Evolutionary conservation across 768 basidiomycete genomes (phyloP).

Genomic region (Mycena haematopus): DNA sequence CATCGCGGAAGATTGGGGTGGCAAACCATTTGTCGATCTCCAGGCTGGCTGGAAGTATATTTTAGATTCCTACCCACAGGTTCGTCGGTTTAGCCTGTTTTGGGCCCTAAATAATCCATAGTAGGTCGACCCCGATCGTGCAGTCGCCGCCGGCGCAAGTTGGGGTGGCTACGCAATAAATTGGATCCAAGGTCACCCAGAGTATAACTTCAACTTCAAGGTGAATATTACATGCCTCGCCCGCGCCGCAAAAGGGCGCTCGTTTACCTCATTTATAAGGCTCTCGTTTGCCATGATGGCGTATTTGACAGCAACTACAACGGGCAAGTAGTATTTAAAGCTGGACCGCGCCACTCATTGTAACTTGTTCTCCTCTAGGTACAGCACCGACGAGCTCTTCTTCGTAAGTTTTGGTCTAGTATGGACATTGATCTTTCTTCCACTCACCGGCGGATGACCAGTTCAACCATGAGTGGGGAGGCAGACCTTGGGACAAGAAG

Average conservation of each 20-base stretch:
- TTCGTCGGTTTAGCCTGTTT: constrained; percentile 31
- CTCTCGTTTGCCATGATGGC: constrained; percentile 91
- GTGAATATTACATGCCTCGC: constrained; percentile 29
- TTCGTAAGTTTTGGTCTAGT: constrained; percentile 61
- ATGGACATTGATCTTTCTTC: too few relatives aligned
- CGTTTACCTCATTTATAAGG: constrained; percentile 38
- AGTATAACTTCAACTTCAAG: constrained; percentile 88
- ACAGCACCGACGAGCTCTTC: constrained; percentile 89
- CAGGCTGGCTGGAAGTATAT: constrained; percentile 76
- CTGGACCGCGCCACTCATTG: neutral
- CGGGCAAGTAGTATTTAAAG: constrained; percentile 41
- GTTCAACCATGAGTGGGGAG: constrained; percentile 91
- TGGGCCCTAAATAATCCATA: neutral
- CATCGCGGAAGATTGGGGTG: constrained; percentile 84
- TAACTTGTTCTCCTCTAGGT: constrained; percentile 35
- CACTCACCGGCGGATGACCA: constrained; percentile 34
- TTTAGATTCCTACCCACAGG: constrained; percentile 73
- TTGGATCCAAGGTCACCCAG: constrained; percentile 95
- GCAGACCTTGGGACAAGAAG: constrained; percentile 76
- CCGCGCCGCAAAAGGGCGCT: constrained; percentile 2
- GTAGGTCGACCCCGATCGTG: constrained; percentile 72
- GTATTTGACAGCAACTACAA: constrained; percentile 82
- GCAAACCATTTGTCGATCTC: constrained; percentile 83
- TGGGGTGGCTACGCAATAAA: constrained; percentile 93
- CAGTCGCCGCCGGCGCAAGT: constrained; percentile 81